Evolutionary conservation across 2,329 filamentous ascomycete species (phyloP), one percentile per base, ranked within the genome.

Genomic region (Neophaeococcomyces mojaviensis): DNA sequence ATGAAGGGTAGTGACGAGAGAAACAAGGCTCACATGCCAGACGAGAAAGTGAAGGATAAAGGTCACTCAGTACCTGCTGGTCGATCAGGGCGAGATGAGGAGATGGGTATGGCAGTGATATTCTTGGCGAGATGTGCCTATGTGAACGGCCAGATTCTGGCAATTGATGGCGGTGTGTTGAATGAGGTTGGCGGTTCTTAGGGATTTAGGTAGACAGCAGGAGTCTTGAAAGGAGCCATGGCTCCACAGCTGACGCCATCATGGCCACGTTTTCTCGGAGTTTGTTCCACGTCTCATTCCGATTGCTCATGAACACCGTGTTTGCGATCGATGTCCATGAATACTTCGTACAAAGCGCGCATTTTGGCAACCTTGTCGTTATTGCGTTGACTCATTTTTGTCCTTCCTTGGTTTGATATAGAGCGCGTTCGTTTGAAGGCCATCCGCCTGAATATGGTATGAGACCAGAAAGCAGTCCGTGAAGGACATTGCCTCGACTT

Each of bases 91-190:
- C 70, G 65, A 1, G 78, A 82, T 32, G 72, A 80, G 56, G 81
- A 85, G 64, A 82, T 82, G 75, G 78, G 77, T 12, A 77, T 78
- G 71, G 71, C 75, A 1, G 72, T 80, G 2, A 54, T 72, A n/a
- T 72, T 70, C 48, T 56, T 72, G 34, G 60, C 67, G n/a, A 68
- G 63, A 54, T 71, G 71, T 50, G 58, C 60, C 32, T 72, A 72
- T 52, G 66, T 72, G 26, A 72, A 72, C 50, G 69, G 69, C 1
- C 65, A 72, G 58, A 63, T 71, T 22, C 61, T 72, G 16, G 65
- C 67, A 4, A 63, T 72, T 4, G 69, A 71, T 46, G 68, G 68
- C 0, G 68, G 68, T n/a, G 69, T 71, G 0, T 53, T 72, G 54
- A 58, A 58, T 45, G 55, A 54, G 31, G 55, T 57, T 16, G 55